Evolutionary conservation across 2,329 filamentous ascomycete species (phyloP).

Genomic region (Fusarium nisikadoi): DNA sequence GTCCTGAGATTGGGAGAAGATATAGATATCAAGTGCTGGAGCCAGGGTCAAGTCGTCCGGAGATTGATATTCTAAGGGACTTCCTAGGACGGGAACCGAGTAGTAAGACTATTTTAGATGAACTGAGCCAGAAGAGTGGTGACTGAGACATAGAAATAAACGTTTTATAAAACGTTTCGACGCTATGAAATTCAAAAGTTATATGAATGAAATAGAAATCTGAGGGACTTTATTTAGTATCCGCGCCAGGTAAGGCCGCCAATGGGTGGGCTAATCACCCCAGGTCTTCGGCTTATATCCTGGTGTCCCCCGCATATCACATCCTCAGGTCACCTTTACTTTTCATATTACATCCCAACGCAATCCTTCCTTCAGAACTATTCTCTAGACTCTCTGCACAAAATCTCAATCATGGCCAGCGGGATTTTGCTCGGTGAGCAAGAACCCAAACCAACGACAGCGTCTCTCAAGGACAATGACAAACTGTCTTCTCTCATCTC

Average conservation of each 20-base stretch:
- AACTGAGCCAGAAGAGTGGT: accelerated
- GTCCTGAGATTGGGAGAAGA: not conserved
- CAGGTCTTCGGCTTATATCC: not conserved
- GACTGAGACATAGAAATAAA: accelerated
- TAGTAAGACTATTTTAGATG: not conserved
- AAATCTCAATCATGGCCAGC: not conserved
- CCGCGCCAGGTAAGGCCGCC: too few relatives aligned
- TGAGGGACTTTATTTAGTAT: not conserved
- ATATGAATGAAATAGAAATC: not conserved
- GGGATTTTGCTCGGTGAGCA: not conserved
- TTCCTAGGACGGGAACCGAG: not conserved
- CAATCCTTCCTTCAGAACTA: accelerated
- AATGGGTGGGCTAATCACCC: not conserved
- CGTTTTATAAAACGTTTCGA: too few relatives aligned
- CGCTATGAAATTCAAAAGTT: not conserved
- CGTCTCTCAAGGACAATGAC: accelerated
- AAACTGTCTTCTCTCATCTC: not conserved
- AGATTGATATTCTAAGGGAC: not conserved
- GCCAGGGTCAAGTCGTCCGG: not conserved
- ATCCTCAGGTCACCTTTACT: not conserved
- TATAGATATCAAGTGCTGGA: not conserved
- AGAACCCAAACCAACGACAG: not conserved
- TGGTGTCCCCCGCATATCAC: not conserved
- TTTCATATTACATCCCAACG: accelerated
- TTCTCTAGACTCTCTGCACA: accelerated